phyloP scores from a whole-genome alignment of 2,329 filamentous ascomycete genomes.

The Acephala macrosclerotiorum region DNA sequence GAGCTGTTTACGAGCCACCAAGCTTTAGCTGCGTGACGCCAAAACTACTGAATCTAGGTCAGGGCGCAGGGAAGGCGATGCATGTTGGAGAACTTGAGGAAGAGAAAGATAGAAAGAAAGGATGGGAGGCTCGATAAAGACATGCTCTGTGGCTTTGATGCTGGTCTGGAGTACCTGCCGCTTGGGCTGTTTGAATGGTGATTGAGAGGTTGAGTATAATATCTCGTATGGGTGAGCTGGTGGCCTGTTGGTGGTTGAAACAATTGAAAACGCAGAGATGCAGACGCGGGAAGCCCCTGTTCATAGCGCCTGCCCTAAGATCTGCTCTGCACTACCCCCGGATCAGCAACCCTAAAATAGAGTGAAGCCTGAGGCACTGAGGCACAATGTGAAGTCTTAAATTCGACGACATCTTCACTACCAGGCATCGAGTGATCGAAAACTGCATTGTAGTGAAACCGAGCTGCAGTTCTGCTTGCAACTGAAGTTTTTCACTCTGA shows the following conservation, averaged over 20 bases:
- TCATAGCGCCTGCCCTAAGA: background rate
- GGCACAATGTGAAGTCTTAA: background rate
- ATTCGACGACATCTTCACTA: constrained; percentile 2
- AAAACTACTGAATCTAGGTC: background rate
- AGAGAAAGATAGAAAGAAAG: background rate
- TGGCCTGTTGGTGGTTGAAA: constrained; percentile 1
- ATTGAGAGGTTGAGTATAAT: background rate
- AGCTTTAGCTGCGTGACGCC: background rate
- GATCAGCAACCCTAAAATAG: background rate
- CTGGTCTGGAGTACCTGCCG: background rate
- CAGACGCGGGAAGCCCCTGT: background rate
- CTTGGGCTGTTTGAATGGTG: background rate
- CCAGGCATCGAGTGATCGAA: background rate
- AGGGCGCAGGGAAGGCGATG: background rate
- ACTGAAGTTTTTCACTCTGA: background rate
- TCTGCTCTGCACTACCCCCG: background rate
- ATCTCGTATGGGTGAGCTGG: background rate
- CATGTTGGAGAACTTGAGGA: background rate
- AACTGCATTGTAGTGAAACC: background rate
- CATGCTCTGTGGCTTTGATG: background rate
- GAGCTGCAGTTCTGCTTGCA: background rate
- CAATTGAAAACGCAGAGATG: constrained; percentile 7
- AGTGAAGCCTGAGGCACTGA: background rate
- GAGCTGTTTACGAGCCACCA: constrained; percentile 8
- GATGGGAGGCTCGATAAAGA: background rate